Conservation (phyloP, 2,329 filamentous ascomycete species). For the Fonsecaea pugnacius region DNA sequence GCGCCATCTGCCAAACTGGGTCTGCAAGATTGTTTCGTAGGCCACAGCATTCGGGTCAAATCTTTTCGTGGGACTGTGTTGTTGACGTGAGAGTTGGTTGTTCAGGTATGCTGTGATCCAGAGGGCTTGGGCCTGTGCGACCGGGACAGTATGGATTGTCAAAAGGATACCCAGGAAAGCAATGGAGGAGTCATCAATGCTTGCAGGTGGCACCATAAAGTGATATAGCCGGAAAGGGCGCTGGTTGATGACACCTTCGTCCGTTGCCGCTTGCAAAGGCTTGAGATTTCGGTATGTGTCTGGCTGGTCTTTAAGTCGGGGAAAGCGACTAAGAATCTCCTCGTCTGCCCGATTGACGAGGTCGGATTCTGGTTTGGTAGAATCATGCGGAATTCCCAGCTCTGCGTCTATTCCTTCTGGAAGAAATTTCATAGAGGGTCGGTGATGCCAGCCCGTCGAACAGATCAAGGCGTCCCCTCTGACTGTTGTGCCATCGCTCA, state of each 20-base stretch:
- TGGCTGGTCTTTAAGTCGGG: constrained; percentile 54
- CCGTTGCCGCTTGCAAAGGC: constrained; percentile 5
- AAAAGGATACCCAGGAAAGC: constrained; percentile 55
- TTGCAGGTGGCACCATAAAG: constrained; percentile 49
- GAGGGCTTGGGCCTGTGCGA: constrained; percentile 54
- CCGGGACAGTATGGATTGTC: constrained; percentile 51
- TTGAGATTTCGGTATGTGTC: constrained; percentile 27
- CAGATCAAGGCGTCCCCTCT: constrained; percentile 58
- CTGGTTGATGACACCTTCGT: background rate
- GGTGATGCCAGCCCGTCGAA: constrained; percentile 61
- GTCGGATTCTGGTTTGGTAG: constrained; percentile 18
- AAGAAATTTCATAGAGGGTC: constrained; percentile 55
- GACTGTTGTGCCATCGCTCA: constrained; percentile 53
- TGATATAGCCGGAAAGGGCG: constrained; percentile 50
- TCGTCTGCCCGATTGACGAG: constrained; percentile 52
- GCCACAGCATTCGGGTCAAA: constrained; percentile 44
- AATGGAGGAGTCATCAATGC: constrained; percentile 45
- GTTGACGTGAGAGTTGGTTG: constrained; percentile 47
- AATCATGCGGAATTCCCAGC: constrained; percentile 51
- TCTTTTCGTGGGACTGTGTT: background rate
- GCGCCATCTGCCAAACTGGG: constrained; percentile 70
- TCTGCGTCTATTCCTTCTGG: constrained; percentile 48
- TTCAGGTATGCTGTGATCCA: constrained; percentile 70
- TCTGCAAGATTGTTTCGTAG: constrained; percentile 65
- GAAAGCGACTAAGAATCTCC: constrained; percentile 58